Evolutionary conservation across 208 protist species (phyloP), one percentile per base, ranked within the genome.

Genomic region (Leishmania gerbilli): DNA sequence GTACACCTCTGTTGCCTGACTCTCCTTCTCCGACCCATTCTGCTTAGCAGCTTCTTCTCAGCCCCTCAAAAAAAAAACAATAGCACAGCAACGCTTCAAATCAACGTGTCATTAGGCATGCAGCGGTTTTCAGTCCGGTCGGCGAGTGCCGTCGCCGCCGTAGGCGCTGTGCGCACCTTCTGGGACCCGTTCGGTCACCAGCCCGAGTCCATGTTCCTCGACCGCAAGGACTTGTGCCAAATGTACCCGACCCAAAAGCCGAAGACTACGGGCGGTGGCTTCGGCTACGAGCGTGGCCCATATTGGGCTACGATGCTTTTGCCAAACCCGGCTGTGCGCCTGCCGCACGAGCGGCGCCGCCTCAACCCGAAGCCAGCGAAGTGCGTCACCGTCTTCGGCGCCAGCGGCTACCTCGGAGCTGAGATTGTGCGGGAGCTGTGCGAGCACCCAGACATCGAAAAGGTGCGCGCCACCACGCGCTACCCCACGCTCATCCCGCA

Each of bases 231-330:
- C 86, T 80, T 98, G 13, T 81, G 90, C 58, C 93, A 97, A 81
- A 98, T 98, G 93, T 98, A 98, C 87, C 95, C 95, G 68, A 98
- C 95, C 3, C 87, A 88, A 40, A 98, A 98, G 80, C 95, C 93
- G 42, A 90, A 91, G 79, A 97, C 93, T 21, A 97, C 95, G 0
- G 95, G 91, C 85, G 95, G 95, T 90, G 93, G 91, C 51, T 98
- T 95, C 74, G 95, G 95, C 65, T 98, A 98, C 78, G 93, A 96
- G 82, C 93, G 95, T 2, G 93, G 93, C 34, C 91, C 93, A 4
- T 97, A 98, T 86, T 98, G 95, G 93, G 92, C 89, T 1, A 88
- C 92, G 7, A 97, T 98, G 93, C 89, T 96, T 65, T 65, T 97
- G 40, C 95, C 95, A n/a, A 96, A 98, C 87, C 95, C 95, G 0